Evolutionary conservation across 768 basidiomycete species (phyloP), one percentile per base, ranked within the genome.

Genomic region (Naganishia onofrii): DNA sequence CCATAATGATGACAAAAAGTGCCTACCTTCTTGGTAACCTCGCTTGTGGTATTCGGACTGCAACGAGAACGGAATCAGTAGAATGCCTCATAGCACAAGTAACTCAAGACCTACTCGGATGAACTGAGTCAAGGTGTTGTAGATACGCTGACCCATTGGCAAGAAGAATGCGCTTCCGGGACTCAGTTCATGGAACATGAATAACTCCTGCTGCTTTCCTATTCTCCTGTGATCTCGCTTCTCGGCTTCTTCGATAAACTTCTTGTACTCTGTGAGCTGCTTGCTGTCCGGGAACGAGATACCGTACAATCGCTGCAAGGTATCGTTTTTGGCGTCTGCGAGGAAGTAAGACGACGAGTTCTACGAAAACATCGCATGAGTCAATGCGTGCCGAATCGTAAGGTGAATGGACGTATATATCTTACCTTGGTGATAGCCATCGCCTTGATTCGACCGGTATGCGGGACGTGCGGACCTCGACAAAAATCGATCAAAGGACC

Each of bases 261-360:
- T 86, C 84, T 98, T 97, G 86, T 98, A 93, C 70, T 97, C 96
- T 17, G 88, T 83, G 74, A 98, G 83, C 79, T 95, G 92, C 80
- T 96, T 95, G 83, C 90, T 90, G 83, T 98, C 96, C 0, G 96
- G 96, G 87, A 98, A 99, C 0, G 94, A 96, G 80, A 99, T 92
- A 70, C 96, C 96, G 80, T 98, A 99, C 73, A 99, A 87, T 42
- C 96, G 90, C 79, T 98, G 96, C 34, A 99, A 85, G 0, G 91
- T 90, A 75, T 98, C 96, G 80, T 96, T 96, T 76, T 86, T 89
- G 29, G 89, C 83, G 77, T 97, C 93, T 31, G 93, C 95, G 28
- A 97, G 87, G 88, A 98, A 99, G 83, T 97, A 99, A 8, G 93
- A 97, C 0, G 96, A 90, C 23, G 96, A 99, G 83, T 91, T 97